Evolutionary conservation across 495 filamentous ascomycete species (phyloP).

Genomic region (Polyplosphaeria fusca): DNA sequence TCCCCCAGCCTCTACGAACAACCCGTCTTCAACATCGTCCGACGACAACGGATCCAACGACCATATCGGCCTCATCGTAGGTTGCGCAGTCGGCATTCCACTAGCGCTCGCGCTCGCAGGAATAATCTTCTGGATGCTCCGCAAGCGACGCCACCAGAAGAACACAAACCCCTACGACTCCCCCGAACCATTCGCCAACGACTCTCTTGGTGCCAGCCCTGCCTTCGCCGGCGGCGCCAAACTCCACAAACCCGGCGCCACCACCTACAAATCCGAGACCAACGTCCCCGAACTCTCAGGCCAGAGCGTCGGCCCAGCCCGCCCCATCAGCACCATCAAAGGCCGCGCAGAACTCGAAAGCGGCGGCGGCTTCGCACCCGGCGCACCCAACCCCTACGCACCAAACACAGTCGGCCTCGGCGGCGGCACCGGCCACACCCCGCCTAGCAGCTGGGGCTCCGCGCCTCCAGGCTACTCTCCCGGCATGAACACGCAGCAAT

Average conservation of each 20-base stretch:
- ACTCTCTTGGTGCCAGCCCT: conserved; percentile 2
- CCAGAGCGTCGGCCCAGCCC: conserved; percentile 16
- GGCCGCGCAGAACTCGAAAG: conserved; percentile 17
- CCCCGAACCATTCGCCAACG: background rate
- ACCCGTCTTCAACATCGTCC: background rate
- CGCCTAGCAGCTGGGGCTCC: conserved; percentile 18
- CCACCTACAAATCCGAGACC: background rate
- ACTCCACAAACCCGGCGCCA: background rate
- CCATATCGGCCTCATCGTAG: conserved; percentile 19
- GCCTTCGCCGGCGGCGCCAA: conserved; percentile 26
- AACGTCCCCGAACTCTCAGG: conserved; percentile 16
- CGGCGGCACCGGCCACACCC: conserved; percentile 19
- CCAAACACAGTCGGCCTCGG: conserved; percentile 22
- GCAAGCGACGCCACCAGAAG: conserved; percentile 9
- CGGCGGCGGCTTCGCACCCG: conserved; percentile 6
- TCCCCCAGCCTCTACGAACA: background rate
- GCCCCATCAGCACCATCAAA: conserved; percentile 17
- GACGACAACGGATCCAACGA: too few species aligned
- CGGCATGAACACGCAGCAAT: conserved; percentile 5
- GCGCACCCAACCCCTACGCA: conserved; percentile 1
- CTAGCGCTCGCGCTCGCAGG: conserved; percentile 18
- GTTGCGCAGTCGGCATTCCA: conserved; percentile 29
- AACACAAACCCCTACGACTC: background rate
- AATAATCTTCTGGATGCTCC: conserved; percentile 22
- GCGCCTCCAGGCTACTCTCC: conserved; percentile 23